These are phyloP conservation scores for Trichaptum fuscoviolaceum DNA, from an alignment of 768 basidiomycete species.

Conservation along the genomic window DNA sequence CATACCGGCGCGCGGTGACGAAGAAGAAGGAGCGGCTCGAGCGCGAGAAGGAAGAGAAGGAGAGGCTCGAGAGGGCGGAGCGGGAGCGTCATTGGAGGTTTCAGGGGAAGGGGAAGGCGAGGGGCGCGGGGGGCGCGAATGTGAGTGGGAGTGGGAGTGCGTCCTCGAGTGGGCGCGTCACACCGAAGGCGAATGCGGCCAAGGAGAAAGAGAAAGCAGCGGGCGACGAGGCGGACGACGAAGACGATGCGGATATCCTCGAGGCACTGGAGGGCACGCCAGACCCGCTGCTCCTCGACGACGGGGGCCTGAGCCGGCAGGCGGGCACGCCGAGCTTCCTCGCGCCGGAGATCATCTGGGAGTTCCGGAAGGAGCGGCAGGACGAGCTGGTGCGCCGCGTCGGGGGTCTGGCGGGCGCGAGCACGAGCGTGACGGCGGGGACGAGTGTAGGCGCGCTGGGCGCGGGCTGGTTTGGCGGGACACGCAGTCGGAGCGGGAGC, in stretches of 20 bases:
- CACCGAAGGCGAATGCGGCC: not conserved
- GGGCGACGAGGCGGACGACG: not conserved
- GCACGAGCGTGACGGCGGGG: not conserved
- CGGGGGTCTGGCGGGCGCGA: not conserved
- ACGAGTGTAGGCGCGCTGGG: not conserved
- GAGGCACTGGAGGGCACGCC: slow-evolving; percentile 38
- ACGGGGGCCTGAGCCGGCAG: slow-evolving; percentile 81
- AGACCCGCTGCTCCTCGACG: slow-evolving; percentile 71
- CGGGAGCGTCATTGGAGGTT: slow-evolving; percentile 33
- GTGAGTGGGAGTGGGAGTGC: not conserved
- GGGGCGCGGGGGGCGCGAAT: too few relatives aligned
- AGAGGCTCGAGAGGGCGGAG: not conserved
- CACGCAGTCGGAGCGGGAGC: not conserved
- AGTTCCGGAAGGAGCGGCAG: slow-evolving; percentile 21
- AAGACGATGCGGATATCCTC: slow-evolving; percentile 10
- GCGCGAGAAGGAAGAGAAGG: not conserved
- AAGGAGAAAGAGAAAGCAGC: not conserved
- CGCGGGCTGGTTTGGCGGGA: not conserved
- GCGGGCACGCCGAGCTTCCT: slow-evolving; percentile 96
- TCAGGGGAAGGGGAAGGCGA: slow-evolving; percentile 39
- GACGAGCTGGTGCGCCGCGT: not conserved
- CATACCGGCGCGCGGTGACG: not conserved
- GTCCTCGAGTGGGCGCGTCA: not conserved
- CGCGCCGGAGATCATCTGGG: slow-evolving; percentile 89
- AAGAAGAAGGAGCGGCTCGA: not conserved